These are phyloP conservation scores for Neocatenulostroma microsporum DNA, from an alignment of 2,329 filamentous ascomycete genomes.

Conservation along the genomic window DNA sequence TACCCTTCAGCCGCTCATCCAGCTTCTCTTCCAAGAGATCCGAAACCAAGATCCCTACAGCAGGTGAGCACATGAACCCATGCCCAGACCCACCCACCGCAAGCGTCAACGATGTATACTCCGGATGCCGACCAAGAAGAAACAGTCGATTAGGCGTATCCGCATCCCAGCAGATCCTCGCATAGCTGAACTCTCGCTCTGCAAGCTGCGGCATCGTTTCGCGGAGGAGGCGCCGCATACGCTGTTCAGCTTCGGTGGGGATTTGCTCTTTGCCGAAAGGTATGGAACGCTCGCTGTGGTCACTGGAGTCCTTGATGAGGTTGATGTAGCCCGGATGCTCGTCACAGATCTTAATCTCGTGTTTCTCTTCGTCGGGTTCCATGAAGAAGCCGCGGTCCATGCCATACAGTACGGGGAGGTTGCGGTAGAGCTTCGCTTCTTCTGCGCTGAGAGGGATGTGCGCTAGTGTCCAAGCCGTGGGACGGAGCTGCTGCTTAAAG, in stretches of 20 bases:
- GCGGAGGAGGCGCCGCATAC: neutral
- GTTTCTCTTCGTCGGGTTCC: neutral
- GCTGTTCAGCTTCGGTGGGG: neutral
- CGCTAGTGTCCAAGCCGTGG: neutral
- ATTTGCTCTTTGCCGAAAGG: neutral
- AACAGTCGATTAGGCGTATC: neutral
- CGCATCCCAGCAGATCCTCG: neutral
- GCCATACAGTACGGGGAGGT: neutral
- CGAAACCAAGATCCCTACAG: neutral
- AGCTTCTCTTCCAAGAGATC: neutral
- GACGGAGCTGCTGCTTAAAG: neutral
- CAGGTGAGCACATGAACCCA: neutral
- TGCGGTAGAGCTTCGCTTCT: neutral
- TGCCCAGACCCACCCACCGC: neutral
- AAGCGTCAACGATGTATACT: neutral
- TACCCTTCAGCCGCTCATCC: neutral
- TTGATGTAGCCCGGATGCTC: neutral
- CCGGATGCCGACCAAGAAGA: neutral
- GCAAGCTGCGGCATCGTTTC: neutral
- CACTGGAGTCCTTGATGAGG: neutral
- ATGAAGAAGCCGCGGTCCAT: neutral
- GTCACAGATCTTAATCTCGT: neutral
- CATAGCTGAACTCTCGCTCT: neutral
- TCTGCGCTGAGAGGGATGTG: neutral
- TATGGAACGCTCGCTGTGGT: neutral